A percentile compares a stretch with the other conserved stretches of the same genome.
phyloP scores from a whole-genome alignment of 2,329 filamentous ascomycete species.

The Nothopassalora personata region DNA sequence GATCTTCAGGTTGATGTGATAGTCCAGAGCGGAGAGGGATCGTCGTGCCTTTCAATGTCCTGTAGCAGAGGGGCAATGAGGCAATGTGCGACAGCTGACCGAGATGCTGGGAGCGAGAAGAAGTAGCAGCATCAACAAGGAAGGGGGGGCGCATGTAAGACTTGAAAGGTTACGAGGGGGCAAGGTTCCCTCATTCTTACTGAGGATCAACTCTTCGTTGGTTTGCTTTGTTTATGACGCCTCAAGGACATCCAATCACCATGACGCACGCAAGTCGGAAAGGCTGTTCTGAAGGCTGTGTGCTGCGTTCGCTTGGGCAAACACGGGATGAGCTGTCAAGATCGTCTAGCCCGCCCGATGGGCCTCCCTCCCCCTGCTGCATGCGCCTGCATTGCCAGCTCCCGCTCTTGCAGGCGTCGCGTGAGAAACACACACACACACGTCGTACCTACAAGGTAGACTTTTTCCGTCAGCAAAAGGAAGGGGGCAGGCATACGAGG shows the following conservation, averaged over 20 bases:
- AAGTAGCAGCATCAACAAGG: background rate
- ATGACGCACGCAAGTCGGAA: background rate
- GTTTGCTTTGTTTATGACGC: background rate
- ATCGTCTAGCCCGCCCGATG: background rate
- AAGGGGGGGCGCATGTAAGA: background rate
- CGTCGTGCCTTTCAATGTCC: background rate
- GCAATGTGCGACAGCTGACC: background rate
- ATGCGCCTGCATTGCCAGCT: background rate
- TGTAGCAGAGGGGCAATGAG: background rate
- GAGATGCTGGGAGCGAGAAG: background rate
- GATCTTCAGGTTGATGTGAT: background rate
- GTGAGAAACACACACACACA: background rate
- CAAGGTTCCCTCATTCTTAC: background rate
- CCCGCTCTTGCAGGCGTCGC: background rate
- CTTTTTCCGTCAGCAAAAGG: background rate
- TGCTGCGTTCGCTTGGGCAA: conserved; percentile 1
- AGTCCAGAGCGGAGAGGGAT: background rate
- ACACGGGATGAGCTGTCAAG: conserved; percentile 3
- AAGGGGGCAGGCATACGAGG: background rate
- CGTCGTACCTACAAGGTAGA: background rate
- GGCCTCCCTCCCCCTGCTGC: conserved; percentile 2
- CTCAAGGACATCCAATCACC: background rate
- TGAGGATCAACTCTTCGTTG: background rate
- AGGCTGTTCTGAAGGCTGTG: background rate
- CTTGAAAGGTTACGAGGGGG: background rate